Conservation (phyloP, 441 rosid species). For the Jatropha podagrica region DNA sequence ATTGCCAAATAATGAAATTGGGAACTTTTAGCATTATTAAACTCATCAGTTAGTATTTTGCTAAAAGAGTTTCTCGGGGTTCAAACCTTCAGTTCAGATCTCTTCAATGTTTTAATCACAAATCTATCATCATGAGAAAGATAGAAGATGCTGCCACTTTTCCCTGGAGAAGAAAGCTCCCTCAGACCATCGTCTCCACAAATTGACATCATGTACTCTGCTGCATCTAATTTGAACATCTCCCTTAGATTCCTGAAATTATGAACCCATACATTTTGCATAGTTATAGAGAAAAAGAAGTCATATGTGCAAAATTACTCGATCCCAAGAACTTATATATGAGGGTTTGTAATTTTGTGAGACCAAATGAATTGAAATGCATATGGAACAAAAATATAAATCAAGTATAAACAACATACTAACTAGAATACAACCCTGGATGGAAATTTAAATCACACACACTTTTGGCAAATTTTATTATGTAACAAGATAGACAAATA, state of each 20-base stretch:
- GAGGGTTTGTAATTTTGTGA: not conserved
- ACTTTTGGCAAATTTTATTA: no score
- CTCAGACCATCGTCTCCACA: slow-evolving; percentile 96
- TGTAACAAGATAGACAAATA: not conserved
- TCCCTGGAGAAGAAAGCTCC: slow-evolving; percentile 86
- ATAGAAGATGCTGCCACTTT: slow-evolving; percentile 97
- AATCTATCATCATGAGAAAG: slow-evolving; percentile 92
- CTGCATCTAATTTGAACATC: slow-evolving; percentile 97
- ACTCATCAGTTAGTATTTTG: not conserved
- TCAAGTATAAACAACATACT: not conserved
- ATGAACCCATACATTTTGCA: slow-evolving; percentile 15
- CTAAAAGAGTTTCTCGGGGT: slow-evolving; percentile 1
- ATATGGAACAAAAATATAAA: not conserved
- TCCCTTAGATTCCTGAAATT: slow-evolving; percentile 84
- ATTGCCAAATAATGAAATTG: slow-evolving; percentile 3
- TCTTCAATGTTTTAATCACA: slow-evolving; percentile 88
- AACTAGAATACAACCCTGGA: no score
- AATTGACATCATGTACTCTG: slow-evolving; percentile 99
- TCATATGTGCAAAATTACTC: slow-evolving; percentile 1
- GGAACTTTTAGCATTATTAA: not conserved
- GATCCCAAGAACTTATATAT: not conserved
- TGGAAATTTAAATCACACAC: no score
- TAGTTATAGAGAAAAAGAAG: not conserved
- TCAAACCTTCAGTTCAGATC: slow-evolving; percentile 82
- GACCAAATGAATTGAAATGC: not conserved